phyloP scores from a whole-genome alignment of 331 rosid genomes.

The Acacia pycnantha region DNA sequence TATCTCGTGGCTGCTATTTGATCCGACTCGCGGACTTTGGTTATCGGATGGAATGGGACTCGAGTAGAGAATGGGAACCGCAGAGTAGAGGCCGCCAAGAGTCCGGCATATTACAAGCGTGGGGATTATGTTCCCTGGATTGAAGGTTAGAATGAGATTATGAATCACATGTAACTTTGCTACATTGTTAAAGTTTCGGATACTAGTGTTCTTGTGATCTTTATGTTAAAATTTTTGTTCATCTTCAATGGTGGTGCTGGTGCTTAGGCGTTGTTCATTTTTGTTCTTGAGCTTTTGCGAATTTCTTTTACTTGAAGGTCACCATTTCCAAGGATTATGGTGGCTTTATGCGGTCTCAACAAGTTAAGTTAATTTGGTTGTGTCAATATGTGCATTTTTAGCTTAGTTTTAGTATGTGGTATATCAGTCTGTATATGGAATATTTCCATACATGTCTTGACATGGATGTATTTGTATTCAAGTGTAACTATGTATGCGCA shows the following conservation, averaged over 20 bases:
- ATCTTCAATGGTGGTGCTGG: too few species aligned
- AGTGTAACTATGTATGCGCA: neutral
- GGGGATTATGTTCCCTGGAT: slow-evolving; percentile 99
- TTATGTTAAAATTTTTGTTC: too few species aligned
- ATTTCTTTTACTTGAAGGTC: too few species aligned
- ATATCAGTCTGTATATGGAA: neutral
- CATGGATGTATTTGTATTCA: neutral
- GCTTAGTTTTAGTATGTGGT: neutral
- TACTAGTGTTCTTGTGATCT: neutral
- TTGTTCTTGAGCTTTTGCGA: too few species aligned
- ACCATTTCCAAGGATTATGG: neutral
- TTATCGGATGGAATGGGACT: slow-evolving; percentile 37
- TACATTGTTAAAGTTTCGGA: neutral
- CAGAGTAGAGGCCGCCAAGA: slow-evolving; percentile 97
- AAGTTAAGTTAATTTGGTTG: neutral
- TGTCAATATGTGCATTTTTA: neutral
- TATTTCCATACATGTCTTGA: neutral
- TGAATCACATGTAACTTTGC: neutral
- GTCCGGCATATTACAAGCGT: slow-evolving; percentile 87
- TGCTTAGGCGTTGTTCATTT: too few species aligned
- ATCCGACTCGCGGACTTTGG: slow-evolving; percentile 5
- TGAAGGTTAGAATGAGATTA: slow-evolving; percentile 57
- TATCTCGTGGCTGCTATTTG: neutral
- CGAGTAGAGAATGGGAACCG: slow-evolving; percentile 99
- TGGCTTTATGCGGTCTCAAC: neutral